Evolutionary conservation across 352 stramenopile species (phyloP).

Genomic region (Pythium folliculosum): DNA sequence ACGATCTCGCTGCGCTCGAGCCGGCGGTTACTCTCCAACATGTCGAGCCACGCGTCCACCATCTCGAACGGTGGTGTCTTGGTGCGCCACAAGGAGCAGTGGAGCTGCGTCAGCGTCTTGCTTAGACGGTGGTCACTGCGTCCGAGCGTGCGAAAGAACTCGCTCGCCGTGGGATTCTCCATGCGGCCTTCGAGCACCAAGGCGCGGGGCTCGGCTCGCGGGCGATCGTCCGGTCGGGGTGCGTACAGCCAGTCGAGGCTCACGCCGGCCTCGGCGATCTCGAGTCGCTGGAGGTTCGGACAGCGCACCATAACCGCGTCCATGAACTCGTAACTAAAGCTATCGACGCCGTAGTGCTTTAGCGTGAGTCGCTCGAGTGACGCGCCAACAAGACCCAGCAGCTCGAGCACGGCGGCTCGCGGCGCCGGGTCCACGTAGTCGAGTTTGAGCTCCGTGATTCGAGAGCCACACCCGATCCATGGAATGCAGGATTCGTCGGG

Average conservation of each 20-base stretch:
- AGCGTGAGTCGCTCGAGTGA: neutral
- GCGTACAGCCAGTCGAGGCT: neutral
- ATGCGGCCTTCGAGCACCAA: conserved; percentile 3
- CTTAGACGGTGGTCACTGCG: neutral
- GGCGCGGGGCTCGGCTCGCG: neutral
- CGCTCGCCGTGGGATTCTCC: neutral
- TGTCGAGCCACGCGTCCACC: conserved; percentile 2
- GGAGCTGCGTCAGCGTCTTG: conserved; percentile 1
- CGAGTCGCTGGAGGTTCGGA: neutral
- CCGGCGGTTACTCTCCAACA: neutral
- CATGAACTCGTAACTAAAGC: conserved; percentile 1
- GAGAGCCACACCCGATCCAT: neutral
- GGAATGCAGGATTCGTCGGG: too few species aligned
- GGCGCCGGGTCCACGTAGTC: conserved; percentile 1
- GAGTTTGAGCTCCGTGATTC: neutral
- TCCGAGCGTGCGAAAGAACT: neutral
- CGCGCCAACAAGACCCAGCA: neutral
- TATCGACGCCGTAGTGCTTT: neutral
- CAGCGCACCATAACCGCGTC: neutral
- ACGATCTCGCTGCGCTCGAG: conserved; percentile 5
- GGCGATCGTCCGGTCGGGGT: too few species aligned
- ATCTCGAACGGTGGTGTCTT: neutral
- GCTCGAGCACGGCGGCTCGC: conserved; percentile 2
- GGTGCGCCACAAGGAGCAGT: conserved; percentile 3
- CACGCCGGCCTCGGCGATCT: neutral